Conservation (phyloP, 345 rosid genomes). For the Boechera divaricarpa region DNA sequence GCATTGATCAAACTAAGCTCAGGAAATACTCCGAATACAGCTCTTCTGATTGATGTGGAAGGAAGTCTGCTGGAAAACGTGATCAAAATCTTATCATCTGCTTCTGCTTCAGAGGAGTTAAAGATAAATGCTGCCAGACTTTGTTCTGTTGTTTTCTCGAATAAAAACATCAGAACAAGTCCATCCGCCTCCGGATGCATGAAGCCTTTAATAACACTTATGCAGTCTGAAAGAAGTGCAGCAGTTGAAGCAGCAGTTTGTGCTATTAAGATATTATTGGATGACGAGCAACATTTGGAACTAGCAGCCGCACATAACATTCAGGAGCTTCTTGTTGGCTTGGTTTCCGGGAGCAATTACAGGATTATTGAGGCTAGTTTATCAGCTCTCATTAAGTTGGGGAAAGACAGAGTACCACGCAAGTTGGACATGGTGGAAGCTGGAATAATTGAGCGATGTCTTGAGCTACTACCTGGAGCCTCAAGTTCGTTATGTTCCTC, state of each 20-base stretch:
- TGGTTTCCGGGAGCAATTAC: constrained; percentile 67
- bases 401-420: constrained; percentile 76
- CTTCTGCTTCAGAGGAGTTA: constrained; percentile 66
- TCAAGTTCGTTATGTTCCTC: constrained; percentile 74
- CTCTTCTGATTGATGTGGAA: constrained; percentile 59
- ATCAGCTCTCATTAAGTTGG: constrained; percentile 77
- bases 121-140: constrained; percentile 78
- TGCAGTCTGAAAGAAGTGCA: constrained; percentile 56
- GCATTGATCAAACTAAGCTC: constrained; percentile 75
- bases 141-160: constrained; percentile 65
- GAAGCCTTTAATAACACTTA: constrained; percentile 62
- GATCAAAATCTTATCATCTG: constrained; percentile 62
- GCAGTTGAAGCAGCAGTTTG: constrained; percentile 72
- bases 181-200: constrained; percentile 68
- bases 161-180: constrained; percentile 57
- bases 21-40: constrained; percentile 57
- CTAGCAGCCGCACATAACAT: constrained; percentile 61
- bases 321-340: constrained; percentile 69
- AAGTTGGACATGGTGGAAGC: constrained; percentile 89
- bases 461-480: constrained; percentile 69
- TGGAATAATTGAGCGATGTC: constrained; percentile 77
- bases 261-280: constrained; percentile 76
- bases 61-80: constrained; percentile 69
- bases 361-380: constrained; percentile 74
- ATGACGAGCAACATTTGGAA: constrained; percentile 73